Evolutionary conservation across 306 rosid species (phyloP).

Genomic region (Arachis stenosperma): DNA sequence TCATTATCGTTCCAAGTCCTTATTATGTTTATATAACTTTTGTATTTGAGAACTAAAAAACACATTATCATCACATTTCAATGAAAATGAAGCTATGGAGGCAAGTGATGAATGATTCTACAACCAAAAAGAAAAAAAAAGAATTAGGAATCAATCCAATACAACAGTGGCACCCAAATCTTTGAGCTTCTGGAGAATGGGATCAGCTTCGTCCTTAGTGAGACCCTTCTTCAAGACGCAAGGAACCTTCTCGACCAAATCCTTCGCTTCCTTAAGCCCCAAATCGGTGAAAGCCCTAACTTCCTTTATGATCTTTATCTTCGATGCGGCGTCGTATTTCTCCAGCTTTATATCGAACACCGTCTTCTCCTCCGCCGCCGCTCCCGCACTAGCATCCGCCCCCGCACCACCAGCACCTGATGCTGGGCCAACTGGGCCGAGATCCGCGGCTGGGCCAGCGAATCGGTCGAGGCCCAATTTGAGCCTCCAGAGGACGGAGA

Average conservation of each 20-base stretch:
- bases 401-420: constrained; percentile 3
- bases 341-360: constrained; percentile 53
- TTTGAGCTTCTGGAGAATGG: constrained; percentile 50
- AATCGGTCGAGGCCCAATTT: constrained; percentile 53
- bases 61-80: background rate
- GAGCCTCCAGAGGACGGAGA: constrained; percentile 53
- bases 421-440: constrained; percentile 2
- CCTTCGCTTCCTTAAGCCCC: constrained; percentile 60
- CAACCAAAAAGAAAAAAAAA: background rate
- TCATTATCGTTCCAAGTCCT: too few relatives aligned
- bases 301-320: constrained; percentile 59
- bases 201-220: constrained; percentile 49
- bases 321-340: constrained; percentile 52
- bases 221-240: constrained; percentile 57
- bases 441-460: constrained; percentile 35
- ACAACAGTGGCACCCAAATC: constrained; percentile 56
- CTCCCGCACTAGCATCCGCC: background rate
- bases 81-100: constrained; percentile 15
- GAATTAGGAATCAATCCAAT: constrained; percentile 39
- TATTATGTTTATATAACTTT: too few relatives aligned
- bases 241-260: constrained; percentile 56
- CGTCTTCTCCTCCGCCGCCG: constrained; percentile 40
- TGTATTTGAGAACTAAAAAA: too few relatives aligned
- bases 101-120: constrained; percentile 26
- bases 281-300: constrained; percentile 57